Conservation (phyloP, 2,329 filamentous ascomycete species). For the Xylaria sp. region DNA sequence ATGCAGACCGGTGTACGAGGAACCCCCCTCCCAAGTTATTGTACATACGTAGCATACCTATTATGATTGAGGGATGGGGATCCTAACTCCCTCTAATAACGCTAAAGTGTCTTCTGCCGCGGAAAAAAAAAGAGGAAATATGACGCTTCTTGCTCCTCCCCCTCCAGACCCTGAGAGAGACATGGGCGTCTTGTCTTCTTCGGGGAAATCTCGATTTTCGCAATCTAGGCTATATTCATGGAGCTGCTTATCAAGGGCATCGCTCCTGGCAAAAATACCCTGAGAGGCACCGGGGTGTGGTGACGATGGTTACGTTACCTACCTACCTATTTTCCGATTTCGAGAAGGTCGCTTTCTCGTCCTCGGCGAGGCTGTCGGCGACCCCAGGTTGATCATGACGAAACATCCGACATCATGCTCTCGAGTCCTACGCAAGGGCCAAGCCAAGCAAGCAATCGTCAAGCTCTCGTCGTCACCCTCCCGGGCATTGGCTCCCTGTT, state of each 20-base stretch:
- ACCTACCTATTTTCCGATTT: slow-evolving; percentile 22
- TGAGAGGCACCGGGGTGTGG: no score
- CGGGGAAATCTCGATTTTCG: slow-evolving; percentile 18
- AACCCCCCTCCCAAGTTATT: background rate
- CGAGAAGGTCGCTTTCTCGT: slow-evolving; percentile 37
- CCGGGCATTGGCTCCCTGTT: slow-evolving; percentile 25
- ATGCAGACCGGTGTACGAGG: no score
- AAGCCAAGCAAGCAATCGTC: slow-evolving; percentile 42
- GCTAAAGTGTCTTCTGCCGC: background rate
- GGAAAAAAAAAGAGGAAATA: background rate
- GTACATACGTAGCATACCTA: background rate
- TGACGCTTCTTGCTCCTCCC: background rate
- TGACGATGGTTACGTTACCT: slow-evolving; percentile 24
- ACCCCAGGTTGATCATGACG: slow-evolving; percentile 44
- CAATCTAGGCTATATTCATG: slow-evolving; percentile 14
- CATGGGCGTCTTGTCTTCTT: slow-evolving; percentile 17
- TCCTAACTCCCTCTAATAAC: slow-evolving; percentile 2
- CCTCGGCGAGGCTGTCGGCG: slow-evolving; percentile 22
- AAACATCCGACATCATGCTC: slow-evolving; percentile 47
- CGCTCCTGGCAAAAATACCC: background rate
- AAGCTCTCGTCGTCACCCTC: slow-evolving; percentile 28
- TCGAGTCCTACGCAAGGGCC: slow-evolving; percentile 40
- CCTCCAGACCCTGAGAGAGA: background rate
- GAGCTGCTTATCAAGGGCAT: background rate
- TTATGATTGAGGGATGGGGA: background rate